These are phyloP conservation scores for Aspergillus transmontanensis DNA, from an alignment of 2,329 filamentous ascomycete genomes.

Conservation along the genomic window DNA sequence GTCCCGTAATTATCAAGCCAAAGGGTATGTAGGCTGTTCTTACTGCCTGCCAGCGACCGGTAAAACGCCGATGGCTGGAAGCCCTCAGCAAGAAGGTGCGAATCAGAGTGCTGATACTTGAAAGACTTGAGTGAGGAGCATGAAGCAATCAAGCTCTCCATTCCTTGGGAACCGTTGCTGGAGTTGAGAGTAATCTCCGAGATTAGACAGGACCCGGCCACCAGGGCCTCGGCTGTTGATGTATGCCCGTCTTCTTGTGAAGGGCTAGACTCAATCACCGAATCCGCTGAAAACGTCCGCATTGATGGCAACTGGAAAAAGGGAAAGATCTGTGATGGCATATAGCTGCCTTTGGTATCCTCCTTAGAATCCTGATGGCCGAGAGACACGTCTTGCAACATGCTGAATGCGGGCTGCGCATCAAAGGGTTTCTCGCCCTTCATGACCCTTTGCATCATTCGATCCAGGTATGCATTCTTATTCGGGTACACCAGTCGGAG, in stretches of 20 bases:
- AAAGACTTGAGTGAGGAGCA: constrained; percentile 29
- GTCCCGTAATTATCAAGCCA: constrained; percentile 33
- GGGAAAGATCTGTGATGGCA: constrained; percentile 21
- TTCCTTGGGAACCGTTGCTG: constrained; percentile 30
- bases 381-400: constrained; percentile 24
- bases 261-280: constrained; percentile 26
- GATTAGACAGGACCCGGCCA: constrained; percentile 19
- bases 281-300: constrained; percentile 25
- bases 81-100: constrained; percentile 27
- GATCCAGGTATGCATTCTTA: constrained; percentile 25
- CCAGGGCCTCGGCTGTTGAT: background rate
- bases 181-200: constrained; percentile 28
- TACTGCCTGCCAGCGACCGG: constrained; percentile 27
- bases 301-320: constrained; percentile 31
- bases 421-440: constrained; percentile 22
- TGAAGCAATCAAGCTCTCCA: constrained; percentile 24
- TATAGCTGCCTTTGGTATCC: constrained; percentile 12
- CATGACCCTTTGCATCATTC: constrained; percentile 24
- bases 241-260: background rate
- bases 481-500: constrained; percentile 25
- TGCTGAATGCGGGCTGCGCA: constrained; percentile 17
- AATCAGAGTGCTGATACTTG: constrained; percentile 37
- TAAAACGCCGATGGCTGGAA: constrained; percentile 31
- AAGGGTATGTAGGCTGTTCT: constrained; percentile 26
- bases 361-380: constrained; percentile 14